These are phyloP conservation scores for Leishmania tropica DNA, from an alignment of 208 protist species.

Conservation along the genomic window DNA sequence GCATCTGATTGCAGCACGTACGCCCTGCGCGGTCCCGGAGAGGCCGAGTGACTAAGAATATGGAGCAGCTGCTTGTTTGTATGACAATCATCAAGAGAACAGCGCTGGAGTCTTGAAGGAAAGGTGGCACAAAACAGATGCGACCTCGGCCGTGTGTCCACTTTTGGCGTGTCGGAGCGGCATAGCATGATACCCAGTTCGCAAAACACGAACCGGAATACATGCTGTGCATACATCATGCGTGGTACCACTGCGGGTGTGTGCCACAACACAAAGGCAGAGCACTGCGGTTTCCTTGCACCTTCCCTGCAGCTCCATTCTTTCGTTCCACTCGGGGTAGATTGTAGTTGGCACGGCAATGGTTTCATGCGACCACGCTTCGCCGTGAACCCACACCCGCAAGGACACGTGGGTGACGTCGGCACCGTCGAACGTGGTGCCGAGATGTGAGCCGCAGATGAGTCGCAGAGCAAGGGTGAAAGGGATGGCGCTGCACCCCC, in stretches of 20 bases:
- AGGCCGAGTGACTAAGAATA: background rate
- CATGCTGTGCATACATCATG: slow-evolving; percentile 42
- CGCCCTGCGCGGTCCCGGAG: background rate
- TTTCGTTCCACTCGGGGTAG: slow-evolving; percentile 63
- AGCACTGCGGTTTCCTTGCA: slow-evolving; percentile 50
- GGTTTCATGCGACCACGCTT: slow-evolving; percentile 21
- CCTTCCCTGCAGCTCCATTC: slow-evolving; percentile 26
- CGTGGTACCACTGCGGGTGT: slow-evolving; percentile 25
- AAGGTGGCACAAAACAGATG: slow-evolving; percentile 37
- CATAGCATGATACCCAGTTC: slow-evolving; percentile 52
- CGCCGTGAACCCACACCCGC: slow-evolving; percentile 39
- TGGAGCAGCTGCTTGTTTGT: background rate
- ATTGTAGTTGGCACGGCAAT: slow-evolving; percentile 47
- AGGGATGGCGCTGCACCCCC: background rate
- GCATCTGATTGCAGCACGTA: background rate
- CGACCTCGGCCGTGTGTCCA: slow-evolving; percentile 24
- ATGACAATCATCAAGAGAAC: background rate
- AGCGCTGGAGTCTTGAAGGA: background rate
- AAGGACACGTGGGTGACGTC: slow-evolving; percentile 52
- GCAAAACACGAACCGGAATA: slow-evolving; percentile 45
- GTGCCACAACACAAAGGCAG: slow-evolving; percentile 37
- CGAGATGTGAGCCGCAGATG: slow-evolving; percentile 57
- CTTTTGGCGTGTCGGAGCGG: slow-evolving; percentile 39
- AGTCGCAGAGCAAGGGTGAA: slow-evolving; percentile 43
- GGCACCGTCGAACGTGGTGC: slow-evolving; percentile 36